Percentiles rank a stretch among this genome's conserved stretches.
phyloP scores from a whole-genome alignment of 495 filamentous ascomycete genomes.

The Penicilliopsis zonata region DNA sequence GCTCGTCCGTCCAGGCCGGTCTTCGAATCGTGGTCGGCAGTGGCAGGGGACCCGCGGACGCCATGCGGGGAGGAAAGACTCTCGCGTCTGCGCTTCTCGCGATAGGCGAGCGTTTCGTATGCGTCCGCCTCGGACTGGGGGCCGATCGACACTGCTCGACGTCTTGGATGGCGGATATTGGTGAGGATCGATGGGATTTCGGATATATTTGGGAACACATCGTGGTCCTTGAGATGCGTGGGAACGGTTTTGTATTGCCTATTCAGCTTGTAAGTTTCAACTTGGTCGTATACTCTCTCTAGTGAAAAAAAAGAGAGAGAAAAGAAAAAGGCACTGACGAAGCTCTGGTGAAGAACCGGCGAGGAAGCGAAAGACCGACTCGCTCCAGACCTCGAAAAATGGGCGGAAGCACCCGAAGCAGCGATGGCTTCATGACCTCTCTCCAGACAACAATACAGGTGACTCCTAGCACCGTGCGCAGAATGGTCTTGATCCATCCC shows the following conservation, averaged over 20 bases:
- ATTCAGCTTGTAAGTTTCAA: background rate
- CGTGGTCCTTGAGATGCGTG: constrained; percentile 62
- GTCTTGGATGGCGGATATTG: constrained; percentile 66
- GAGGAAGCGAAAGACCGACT: constrained; percentile 62
- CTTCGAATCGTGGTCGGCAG: constrained; percentile 10
- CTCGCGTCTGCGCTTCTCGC: constrained; percentile 68
- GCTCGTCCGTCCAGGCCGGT: constrained; percentile 2
- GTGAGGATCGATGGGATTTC: constrained; percentile 70
- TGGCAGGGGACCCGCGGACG: constrained; percentile 13
- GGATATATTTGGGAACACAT: constrained; percentile 72
- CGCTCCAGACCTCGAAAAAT: constrained; percentile 78
- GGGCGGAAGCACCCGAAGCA: constrained; percentile 69
- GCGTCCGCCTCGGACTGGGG: constrained; percentile 94
- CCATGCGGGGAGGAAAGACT: constrained; percentile 43
- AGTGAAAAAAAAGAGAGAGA: background rate
- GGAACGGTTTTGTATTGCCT: constrained; percentile 83
- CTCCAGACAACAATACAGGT: constrained; percentile 79
- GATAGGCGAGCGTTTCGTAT: constrained; percentile 89
- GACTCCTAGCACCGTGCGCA: constrained; percentile 68
- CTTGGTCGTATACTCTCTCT: too few species aligned
- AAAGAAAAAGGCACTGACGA: constrained; percentile 39
- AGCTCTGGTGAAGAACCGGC: constrained; percentile 81
- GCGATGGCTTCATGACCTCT: constrained; percentile 69
- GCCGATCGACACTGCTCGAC: constrained; percentile 78
- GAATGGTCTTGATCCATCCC: constrained; percentile 45